A percentile compares a stretch with the other conserved stretches of the same genome.
phyloP scores from a whole-genome alignment of 331 rosid genomes.

The Acacia pycnantha region DNA sequence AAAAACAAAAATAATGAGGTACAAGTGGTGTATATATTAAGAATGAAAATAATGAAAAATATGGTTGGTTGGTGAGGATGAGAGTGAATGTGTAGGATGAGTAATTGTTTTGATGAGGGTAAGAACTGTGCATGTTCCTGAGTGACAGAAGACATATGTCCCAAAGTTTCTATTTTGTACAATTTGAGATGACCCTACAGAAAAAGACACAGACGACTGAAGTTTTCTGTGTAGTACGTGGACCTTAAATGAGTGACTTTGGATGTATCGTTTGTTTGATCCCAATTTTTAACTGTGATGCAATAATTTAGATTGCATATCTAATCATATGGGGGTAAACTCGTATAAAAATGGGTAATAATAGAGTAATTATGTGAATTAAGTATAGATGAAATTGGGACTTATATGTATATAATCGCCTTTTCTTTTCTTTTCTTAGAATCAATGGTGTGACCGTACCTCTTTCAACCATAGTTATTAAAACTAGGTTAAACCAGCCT shows the following conservation, averaged over 20 bases:
- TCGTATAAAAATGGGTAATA: neutral
- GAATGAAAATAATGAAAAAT: neutral
- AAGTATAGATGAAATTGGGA: neutral
- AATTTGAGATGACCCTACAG: neutral
- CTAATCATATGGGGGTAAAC: neutral
- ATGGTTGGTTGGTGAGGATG: neutral
- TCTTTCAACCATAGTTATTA: no score
- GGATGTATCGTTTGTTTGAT: neutral
- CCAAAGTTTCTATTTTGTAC: neutral
- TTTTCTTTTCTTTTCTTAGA: no score
- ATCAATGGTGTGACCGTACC: no score
- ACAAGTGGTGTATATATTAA: neutral
- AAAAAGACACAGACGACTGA: neutral
- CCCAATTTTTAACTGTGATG: neutral
- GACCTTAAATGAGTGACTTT: neutral
- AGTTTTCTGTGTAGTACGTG: neutral
- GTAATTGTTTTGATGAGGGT: neutral
- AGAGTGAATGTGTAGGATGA: neutral
- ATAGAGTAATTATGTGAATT: neutral
- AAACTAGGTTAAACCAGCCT: accelerated
- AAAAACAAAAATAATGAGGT: neutral
- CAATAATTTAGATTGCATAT: neutral
- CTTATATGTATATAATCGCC: neutral
- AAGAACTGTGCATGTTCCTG: neutral
- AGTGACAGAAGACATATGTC: neutral